Evolutionary conservation across 2,329 filamentous ascomycete species (phyloP).

Genomic region (Stromatinia cepivora): DNA sequence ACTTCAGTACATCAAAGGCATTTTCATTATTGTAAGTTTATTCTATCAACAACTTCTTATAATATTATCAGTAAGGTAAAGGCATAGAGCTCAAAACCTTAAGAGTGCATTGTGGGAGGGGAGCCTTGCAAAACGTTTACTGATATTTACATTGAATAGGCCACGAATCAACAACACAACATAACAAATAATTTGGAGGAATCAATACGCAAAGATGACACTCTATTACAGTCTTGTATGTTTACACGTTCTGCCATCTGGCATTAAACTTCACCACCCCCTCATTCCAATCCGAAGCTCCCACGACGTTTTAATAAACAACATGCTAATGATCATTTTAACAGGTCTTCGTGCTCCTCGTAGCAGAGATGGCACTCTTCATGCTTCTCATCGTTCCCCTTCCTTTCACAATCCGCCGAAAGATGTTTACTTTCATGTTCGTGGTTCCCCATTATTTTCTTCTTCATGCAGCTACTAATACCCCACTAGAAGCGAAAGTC

Average conservation of each 20-base stretch:
- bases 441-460: slow-evolving; percentile 60
- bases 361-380: slow-evolving; percentile 81
- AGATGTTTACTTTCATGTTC: slow-evolving; percentile 71
- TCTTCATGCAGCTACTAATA: slow-evolving; percentile 27
- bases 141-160: slow-evolving; percentile 27
- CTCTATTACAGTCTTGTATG: slow-evolving; percentile 54
- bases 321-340: slow-evolving; percentile 7
- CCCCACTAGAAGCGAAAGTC: slow-evolving; percentile 38
- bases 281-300: background rate
- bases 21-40: slow-evolving; percentile 14
- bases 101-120: background rate
- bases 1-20: background rate
- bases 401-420: slow-evolving; percentile 64
- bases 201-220: slow-evolving; percentile 46
- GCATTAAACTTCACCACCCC: background rate
- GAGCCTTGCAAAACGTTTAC: slow-evolving; percentile 6
- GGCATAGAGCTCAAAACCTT: background rate
- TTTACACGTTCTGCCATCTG: slow-evolving; percentile 23
- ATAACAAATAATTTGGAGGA: slow-evolving; percentile 21
- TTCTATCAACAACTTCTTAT: background rate
- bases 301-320: slow-evolving; percentile 26
- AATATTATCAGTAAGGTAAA: background rate
- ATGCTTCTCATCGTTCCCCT: slow-evolving; percentile 80
- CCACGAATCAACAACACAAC: slow-evolving; percentile 29
- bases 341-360: slow-evolving; percentile 79